Conservation (phyloP, 768 basidiomycete genomes). For the Neoboletus subvelutipes region DNA sequence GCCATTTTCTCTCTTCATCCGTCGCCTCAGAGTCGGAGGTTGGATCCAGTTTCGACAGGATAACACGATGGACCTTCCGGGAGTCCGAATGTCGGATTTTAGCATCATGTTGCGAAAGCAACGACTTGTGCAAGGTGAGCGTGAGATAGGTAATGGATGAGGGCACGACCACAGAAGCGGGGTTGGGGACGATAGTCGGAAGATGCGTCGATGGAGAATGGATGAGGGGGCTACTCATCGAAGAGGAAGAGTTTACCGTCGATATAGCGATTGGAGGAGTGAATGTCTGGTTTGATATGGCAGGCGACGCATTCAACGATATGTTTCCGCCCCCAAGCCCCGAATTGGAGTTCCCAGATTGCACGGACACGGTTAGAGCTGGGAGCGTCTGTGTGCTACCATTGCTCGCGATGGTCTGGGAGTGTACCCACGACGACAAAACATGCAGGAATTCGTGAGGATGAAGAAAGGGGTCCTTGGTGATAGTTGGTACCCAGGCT, state of each 20-base stretch:
- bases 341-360: constrained; percentile 13
- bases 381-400: constrained; percentile 29
- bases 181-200: constrained; percentile 18
- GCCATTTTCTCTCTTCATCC: constrained; percentile 32
- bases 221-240: constrained; percentile 7
- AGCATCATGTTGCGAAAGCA: constrained; percentile 29
- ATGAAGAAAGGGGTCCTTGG: constrained; percentile 79
- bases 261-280: constrained; percentile 1
- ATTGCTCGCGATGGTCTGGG: constrained; percentile 17
- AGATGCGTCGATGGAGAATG: constrained; percentile 6
- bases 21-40: constrained; percentile 33
- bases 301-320: constrained; percentile 22
- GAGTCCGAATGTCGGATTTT: constrained; percentile 43
- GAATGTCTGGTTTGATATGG: constrained; percentile 8
- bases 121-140: constrained; percentile 20
- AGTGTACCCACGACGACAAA: constrained; percentile 36
- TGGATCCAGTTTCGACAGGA: constrained; percentile 57
- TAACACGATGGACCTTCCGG: constrained; percentile 60
- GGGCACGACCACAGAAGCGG: neutral
- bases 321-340: constrained; percentile 10
- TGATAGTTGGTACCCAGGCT: constrained; percentile 46
- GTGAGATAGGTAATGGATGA: constrained; percentile 23
- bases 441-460: constrained; percentile 56
- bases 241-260: constrained; percentile 9
- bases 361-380: constrained; percentile 26